These are phyloP conservation scores for Sequoia sempervirens DNA, from an alignment of 75 land plant genomes.

Conservation along the genomic window DNA sequence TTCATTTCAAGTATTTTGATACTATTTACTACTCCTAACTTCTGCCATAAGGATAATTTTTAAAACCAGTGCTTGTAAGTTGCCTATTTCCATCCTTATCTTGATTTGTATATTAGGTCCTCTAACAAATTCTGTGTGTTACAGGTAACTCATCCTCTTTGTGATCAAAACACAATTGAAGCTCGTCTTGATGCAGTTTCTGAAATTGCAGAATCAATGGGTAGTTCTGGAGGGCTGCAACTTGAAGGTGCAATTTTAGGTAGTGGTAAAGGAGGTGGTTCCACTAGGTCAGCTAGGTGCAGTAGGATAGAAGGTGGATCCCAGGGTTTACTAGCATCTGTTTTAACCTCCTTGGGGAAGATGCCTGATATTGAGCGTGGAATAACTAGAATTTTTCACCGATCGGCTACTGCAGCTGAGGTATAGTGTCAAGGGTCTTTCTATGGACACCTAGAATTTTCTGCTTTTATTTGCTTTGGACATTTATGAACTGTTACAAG, in stretches of 20 bases:
- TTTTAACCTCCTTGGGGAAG: slow-evolving; percentile 59
- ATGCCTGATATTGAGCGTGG: slow-evolving; percentile 93
- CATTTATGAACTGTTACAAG: not conserved
- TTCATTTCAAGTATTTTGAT: not conserved
- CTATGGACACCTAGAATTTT: not conserved
- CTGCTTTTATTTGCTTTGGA: not conserved
- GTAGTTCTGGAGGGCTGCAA: slow-evolving; percentile 22
- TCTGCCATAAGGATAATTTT: not conserved
- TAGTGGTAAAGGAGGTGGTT: slow-evolving; percentile 34
- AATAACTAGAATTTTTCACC: slow-evolving; percentile 85
- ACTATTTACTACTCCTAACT: slow-evolving; percentile 4
- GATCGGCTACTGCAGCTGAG: slow-evolving; percentile 82
- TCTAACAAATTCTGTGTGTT: not conserved
- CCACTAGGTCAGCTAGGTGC: slow-evolving; percentile 28
- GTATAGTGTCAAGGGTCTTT: slow-evolving; percentile 21
- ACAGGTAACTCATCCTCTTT: slow-evolving; percentile 87
- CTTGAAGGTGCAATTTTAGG: slow-evolving; percentile 26
- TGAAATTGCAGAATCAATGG: slow-evolving; percentile 79
- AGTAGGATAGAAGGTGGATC: slow-evolving; percentile 18
- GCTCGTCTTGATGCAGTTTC: slow-evolving; percentile 95
- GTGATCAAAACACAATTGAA: slow-evolving; percentile 61
- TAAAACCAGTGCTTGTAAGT: not conserved
- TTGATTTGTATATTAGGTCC: not conserved
- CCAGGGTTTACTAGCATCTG: slow-evolving; percentile 47
- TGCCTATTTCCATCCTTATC: slow-evolving; percentile 2